These are phyloP conservation scores for Trichosporon inkin DNA, from an alignment of 1,284 basidiomycete species.

Conservation along the genomic window DNA sequence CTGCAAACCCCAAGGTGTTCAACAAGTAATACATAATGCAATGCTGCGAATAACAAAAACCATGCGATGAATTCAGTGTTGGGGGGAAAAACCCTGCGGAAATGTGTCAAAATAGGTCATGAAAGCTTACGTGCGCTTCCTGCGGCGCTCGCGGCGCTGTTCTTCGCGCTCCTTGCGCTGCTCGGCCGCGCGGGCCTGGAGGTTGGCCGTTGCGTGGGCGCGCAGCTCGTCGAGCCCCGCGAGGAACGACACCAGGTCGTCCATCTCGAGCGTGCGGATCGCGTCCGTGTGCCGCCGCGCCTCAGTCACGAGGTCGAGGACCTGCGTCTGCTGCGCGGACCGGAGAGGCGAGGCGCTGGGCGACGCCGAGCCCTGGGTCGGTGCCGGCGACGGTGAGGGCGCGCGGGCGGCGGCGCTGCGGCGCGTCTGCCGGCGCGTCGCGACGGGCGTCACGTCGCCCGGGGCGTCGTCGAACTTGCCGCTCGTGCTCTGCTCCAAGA, in stretches of 20 bases:
- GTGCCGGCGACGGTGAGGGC: background rate
- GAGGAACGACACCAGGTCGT: conserved; percentile 30
- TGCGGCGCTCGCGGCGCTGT: background rate
- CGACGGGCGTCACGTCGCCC: conserved; percentile 10
- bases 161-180: conserved; percentile 7
- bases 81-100: too few relatives aligned
- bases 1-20: too few relatives aligned
- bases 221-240: conserved; percentile 29
- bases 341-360: conserved; percentile 24
- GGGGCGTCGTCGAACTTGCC: conserved; percentile 11
- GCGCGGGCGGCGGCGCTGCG: background rate
- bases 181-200: conserved; percentile 11
- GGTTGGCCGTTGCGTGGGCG: conserved; percentile 22
- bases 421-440: background rate
- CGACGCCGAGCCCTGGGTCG: background rate
- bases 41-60: too few relatives aligned
- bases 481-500: background rate
- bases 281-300: conserved; percentile 23
- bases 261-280: conserved; percentile 33
- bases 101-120: too few relatives aligned
- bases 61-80: too few relatives aligned
- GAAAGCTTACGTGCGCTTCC: too few relatives aligned
- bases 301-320: conserved; percentile 31
- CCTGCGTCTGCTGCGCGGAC: conserved; percentile 27
- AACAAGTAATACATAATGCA: too few relatives aligned